Evolutionary conservation across 495 filamentous ascomycete genomes (phyloP).

Genomic region (Hyaloscypha hepaticicola): DNA sequence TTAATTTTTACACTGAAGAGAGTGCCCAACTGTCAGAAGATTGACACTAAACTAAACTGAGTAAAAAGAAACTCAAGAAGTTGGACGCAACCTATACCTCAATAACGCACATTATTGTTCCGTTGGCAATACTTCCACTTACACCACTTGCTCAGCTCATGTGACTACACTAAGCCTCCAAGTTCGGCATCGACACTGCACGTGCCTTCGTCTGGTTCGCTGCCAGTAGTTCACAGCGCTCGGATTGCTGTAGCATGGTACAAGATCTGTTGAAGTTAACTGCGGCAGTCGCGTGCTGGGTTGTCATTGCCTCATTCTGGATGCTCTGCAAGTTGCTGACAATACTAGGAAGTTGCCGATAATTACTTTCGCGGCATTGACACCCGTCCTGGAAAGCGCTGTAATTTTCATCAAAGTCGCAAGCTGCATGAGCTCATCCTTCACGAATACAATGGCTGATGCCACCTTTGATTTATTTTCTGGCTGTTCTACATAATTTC

Average conservation of each 20-base stretch:
- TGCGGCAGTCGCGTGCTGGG: conserved; percentile 12
- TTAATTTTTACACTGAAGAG: conserved; percentile 3
- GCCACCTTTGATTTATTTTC: conserved; percentile 9
- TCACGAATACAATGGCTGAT: conserved; percentile 15
- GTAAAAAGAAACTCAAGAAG: not conserved
- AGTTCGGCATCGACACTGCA: conserved; percentile 33
- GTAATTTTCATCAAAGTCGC: conserved; percentile 13
- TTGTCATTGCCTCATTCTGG: conserved; percentile 13
- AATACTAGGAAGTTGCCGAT: conserved; percentile 19
- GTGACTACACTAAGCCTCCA: conserved; percentile 35
- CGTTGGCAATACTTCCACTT: conserved; percentile 28
- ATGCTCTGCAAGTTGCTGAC: conserved; percentile 17
- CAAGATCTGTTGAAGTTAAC: conserved; percentile 20
- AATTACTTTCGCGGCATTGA: conserved; percentile 12
- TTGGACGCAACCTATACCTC: not conserved
- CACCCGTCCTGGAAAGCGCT: conserved; percentile 1
- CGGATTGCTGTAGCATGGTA: conserved; percentile 11
- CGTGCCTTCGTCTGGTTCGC: conserved; percentile 24
- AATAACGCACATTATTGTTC: conserved; percentile 10
- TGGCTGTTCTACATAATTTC: conserved; percentile 5
- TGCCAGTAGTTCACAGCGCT: not conserved
- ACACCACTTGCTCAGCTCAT: conserved; percentile 34
- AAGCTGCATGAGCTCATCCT: conserved; percentile 12
- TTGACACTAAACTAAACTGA: not conserved
- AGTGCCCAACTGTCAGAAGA: not conserved